These are phyloP conservation scores for Leishmania turanica DNA, from an alignment of 208 protist genomes.

Conservation along the genomic window DNA sequence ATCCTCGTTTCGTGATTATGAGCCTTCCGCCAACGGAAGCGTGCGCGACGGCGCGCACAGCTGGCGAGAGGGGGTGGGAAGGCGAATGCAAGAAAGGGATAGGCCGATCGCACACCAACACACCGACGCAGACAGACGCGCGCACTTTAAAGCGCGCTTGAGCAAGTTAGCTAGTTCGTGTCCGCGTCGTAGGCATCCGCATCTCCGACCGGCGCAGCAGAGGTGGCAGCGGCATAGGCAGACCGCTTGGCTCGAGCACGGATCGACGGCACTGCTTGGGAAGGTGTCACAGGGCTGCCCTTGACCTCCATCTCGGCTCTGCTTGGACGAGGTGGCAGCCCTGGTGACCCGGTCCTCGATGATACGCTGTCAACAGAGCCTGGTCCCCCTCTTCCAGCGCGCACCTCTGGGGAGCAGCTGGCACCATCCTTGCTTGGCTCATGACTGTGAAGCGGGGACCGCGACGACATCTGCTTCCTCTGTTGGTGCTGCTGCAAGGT, in stretches of 20 bases:
- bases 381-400: neutral
- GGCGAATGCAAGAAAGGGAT: neutral
- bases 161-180: neutral
- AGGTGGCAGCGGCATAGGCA: neutral
- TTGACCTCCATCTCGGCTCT: neutral
- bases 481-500: conserved; percentile 7
- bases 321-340: conserved; percentile 9
- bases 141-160: neutral
- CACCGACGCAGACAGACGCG: neutral
- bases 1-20: neutral
- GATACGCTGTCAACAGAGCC: conserved; percentile 6
- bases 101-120: neutral
- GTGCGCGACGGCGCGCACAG: neutral
- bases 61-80: neutral
- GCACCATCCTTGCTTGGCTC: conserved; percentile 3
- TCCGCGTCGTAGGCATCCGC: conserved; percentile 17
- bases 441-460: conserved; percentile 1
- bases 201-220: neutral
- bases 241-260: neutral
- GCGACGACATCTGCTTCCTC: conserved; percentile 1
- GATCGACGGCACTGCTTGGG: conserved; percentile 19
- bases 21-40: neutral
- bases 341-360: conserved; percentile 14
- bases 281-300: neutral
- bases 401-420: conserved; percentile 17